Conservation (phyloP, 345 rosid species). For the Anastatica hierochuntica region DNA sequence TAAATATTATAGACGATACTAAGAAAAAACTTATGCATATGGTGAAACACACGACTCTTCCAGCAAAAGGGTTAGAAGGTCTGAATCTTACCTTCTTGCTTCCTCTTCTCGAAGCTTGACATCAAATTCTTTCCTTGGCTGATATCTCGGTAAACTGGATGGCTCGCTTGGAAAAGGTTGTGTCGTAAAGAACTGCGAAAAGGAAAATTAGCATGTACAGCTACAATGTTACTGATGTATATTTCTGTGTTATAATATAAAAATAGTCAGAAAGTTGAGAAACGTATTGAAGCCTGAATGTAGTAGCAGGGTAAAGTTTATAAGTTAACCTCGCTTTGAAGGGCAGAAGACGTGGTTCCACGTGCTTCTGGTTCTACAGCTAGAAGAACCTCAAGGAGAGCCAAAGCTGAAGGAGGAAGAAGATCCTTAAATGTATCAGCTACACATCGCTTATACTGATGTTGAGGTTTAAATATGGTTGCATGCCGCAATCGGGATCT, state of each 20-base stretch:
- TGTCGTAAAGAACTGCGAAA: slow-evolving; percentile 43
- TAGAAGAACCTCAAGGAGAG: slow-evolving; percentile 47
- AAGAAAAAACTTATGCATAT: slow-evolving; percentile 2
- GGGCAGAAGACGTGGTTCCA: slow-evolving; percentile 51
- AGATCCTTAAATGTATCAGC: slow-evolving; percentile 44
- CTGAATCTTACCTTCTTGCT: slow-evolving; percentile 36
- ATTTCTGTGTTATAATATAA: background rate
- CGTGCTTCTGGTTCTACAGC: slow-evolving; percentile 55
- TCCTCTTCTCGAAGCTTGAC: slow-evolving; percentile 44
- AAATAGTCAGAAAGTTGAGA: too few species aligned
- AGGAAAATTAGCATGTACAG: background rate
- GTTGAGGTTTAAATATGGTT: slow-evolving; percentile 59
- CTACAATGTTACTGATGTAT: background rate
- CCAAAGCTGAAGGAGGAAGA: slow-evolving; percentile 44
- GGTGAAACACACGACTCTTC: too few species aligned
- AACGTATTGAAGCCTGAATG: background rate
- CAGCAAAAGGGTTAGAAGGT: background rate
- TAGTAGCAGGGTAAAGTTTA: background rate
- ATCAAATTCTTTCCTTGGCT: slow-evolving; percentile 58
- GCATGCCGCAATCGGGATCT: slow-evolving; percentile 54
- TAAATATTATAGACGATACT: background rate
- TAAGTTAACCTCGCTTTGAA: slow-evolving; percentile 42
- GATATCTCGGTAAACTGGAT: slow-evolving; percentile 52
- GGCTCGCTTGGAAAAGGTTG: slow-evolving; percentile 54
- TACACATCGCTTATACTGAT: slow-evolving; percentile 45